Base-by-base conservation (phyloP, 2,329 filamentous ascomycete species). In the Cyclaneusma minus region DNA sequence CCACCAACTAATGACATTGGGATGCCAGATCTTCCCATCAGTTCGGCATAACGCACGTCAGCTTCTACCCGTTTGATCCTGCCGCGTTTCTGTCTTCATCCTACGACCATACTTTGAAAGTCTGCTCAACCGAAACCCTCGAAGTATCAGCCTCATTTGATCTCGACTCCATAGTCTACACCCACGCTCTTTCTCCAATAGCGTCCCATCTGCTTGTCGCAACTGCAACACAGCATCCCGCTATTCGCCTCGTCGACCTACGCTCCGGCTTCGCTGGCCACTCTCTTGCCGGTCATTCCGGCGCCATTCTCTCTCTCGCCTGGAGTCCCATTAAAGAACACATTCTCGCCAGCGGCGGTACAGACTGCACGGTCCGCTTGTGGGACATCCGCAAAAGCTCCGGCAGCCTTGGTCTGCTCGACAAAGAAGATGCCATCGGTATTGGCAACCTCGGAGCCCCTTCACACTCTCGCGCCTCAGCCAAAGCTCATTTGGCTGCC, bases 311-410 rank as follows among this genome's bases (percentile, higher is more conserved):
- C 4, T 67, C 74, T 0, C 60, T 79, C 1, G 64, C 72, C 4
- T 95, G 89, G 89, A 87, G 81, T 30, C 85, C 85, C 0, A 66
- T 68, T 4, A 62, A 76, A 24, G 80, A 85, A 24, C 68, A 93
- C 43, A 59, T 91, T 4, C 64, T 95, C 3, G 81, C 78, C 7
- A 87, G 80, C 26, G 83, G 81, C 1, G 79, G 82, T n/a, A 68
- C 74, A 1, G 85, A 95, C 45, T 85, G 85, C 12, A 76, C 71
- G 7, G 71, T 85, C 3, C 69, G 84, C 13, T 58, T 94, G 18
- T 95, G 87, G 75, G 87, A 95, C 47, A 68, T 94, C 14, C 66
- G 87, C 3, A 72, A 80, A 16, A 79, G 81, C 16, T 76, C 77
- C 12, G 75, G 74, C 5, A 69, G 77, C 12, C 59, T 95, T 16